Evolutionary conservation across 2,329 filamentous ascomycete genomes (phyloP), one percentile per base, ranked within the genome.

Genomic region (Annulohypoxylon truncatum): DNA sequence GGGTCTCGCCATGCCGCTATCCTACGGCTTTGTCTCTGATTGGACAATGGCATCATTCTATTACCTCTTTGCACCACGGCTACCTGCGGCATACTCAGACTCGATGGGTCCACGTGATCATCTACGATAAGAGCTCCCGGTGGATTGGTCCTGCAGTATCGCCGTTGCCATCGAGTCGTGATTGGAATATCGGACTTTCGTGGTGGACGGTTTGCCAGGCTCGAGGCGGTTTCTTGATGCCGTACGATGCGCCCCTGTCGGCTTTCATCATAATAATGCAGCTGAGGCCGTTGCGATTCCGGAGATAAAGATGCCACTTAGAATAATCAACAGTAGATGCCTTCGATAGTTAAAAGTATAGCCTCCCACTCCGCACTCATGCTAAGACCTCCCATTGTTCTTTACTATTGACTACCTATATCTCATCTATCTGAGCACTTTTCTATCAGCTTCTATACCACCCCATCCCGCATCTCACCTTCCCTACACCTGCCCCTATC

Each of bases 61-160:
- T 56, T 52, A n/a, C 48, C 40, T 55, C 51, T 62, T 57, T 33
- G 46, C 48, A 61, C 46, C 7, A 68, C 76, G 76, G 76, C 61
- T 77, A 77, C 65, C 61, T 63, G 67, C 76, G 76, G 76, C 76
- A 72, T 73, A 75, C 60, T 47, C 55, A 53, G 55, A 71, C 53
- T 52, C 47, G 54, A 62, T 55, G 66, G 71, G 38, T 59, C 72
- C 75, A 77, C 76, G 74, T 77, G 75, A 77, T 70, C 56, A 31
- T 54, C 52, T 62, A 63, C 58, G 72, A 76, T 76, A 76, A 76
- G 74, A 69, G 55, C 67, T 46, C 20, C 54, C 50, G 56, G 56
- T 54, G 61, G 51, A 58, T 67, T 61, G 61, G 53, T 35, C 44
- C 54, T 66, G 61, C 67, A 66, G 64, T 71, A 68, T 73, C 65